phyloP scores from a whole-genome alignment of 2,329 filamentous ascomycete genomes.

The Pleurostoma richardsiae region DNA sequence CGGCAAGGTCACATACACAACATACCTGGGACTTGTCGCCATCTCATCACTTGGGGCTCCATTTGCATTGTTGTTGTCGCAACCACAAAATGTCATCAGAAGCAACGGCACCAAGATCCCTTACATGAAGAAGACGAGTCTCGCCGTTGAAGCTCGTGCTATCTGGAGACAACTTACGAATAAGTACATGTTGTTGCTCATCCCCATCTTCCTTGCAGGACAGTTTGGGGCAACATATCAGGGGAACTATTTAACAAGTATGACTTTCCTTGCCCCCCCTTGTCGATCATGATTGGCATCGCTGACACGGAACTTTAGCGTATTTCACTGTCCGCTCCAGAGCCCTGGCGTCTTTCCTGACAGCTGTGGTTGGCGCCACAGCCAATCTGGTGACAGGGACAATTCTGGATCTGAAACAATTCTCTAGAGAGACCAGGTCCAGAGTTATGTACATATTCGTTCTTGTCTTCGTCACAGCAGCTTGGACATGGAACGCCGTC shows the following conservation, averaged over 20 bases:
- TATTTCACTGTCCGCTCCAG: slow-evolving; percentile 36
- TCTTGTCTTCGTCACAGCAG: slow-evolving; percentile 1
- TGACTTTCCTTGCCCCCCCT: neutral
- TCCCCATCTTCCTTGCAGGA: slow-evolving; percentile 17
- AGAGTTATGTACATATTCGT: slow-evolving; percentile 3
- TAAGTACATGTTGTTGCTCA: slow-evolving; percentile 27
- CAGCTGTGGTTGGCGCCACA: slow-evolving; percentile 28
- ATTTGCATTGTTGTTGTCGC: slow-evolving; percentile 34
- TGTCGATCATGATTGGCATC: neutral
- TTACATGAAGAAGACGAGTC: slow-evolving; percentile 18
- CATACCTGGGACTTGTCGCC: slow-evolving; percentile 39
- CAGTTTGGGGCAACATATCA: slow-evolving; percentile 23
- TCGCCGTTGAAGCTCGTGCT: slow-evolving; percentile 23
- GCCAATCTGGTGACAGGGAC: slow-evolving; percentile 1
- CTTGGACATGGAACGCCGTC: slow-evolving; percentile 6
- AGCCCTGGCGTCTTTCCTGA: slow-evolving; percentile 26
- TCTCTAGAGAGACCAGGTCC: neutral
- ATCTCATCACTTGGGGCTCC: slow-evolving; percentile 39
- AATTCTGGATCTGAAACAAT: slow-evolving; percentile 1
- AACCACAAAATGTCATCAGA: slow-evolving; percentile 36
- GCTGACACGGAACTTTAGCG: slow-evolving; percentile 4
- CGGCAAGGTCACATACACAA: slow-evolving; percentile 30
- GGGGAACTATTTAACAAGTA: slow-evolving; percentile 29
- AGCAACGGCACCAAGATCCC: slow-evolving; percentile 31
- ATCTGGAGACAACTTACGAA: slow-evolving; percentile 28